A percentile compares a stretch with the other conserved stretches of the same genome.
Conservation (phyloP, 129 eudicot genomes). For the Daucus carota region DH1_v3.0 NC_030382.2:47031001-47031500, state of each 20-base stretch:
- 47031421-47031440: not conserved
- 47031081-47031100: not conserved
- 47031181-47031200: not conserved
- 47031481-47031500: too few species aligned
- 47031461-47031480: not conserved
- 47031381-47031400: slow-evolving; percentile 86
- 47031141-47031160: too few species aligned
- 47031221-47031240: not conserved
- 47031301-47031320: slow-evolving; percentile 43
- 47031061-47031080: not conserved
- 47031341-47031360: slow-evolving; percentile 39
- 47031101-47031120: too few species aligned
- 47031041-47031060: not conserved
- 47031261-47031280: slow-evolving; percentile 31
- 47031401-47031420: not conserved
- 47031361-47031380: slow-evolving; percentile 78
- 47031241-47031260: slow-evolving; percentile 18
- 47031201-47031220: too few species aligned
- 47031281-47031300: slow-evolving; percentile 25
- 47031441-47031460: not conserved
- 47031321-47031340: slow-evolving; percentile 63
- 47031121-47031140: not conserved
- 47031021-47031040: not conserved
- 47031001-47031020: not conserved
- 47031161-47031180: not conserved